phyloP scores from a whole-genome alignment of 2,329 filamentous ascomycete genomes.

The Paraconiothyrium sp. region DNA sequence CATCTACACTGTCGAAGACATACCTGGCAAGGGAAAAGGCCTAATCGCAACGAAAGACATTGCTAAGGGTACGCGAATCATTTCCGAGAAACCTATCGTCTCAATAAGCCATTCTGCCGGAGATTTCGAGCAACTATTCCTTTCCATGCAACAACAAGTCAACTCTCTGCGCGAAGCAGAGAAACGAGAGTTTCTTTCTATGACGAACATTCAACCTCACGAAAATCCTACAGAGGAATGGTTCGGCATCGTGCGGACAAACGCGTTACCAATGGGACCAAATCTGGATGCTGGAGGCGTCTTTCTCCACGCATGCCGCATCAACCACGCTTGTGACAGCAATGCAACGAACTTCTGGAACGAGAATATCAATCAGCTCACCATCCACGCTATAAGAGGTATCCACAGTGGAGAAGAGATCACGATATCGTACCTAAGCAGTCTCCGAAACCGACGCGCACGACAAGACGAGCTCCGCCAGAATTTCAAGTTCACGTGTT shows the following conservation, averaged over 20 bases:
- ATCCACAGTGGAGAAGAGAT: constrained; percentile 50
- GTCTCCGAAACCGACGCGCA: constrained; percentile 28
- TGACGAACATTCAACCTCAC: constrained; percentile 41
- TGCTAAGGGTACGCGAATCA: constrained; percentile 51
- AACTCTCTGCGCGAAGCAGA: constrained; percentile 33
- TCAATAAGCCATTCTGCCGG: constrained; percentile 33
- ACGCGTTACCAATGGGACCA: constrained; percentile 40
- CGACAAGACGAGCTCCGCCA: constrained; percentile 36
- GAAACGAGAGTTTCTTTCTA: constrained; percentile 37
- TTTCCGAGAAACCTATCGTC: constrained; percentile 53
- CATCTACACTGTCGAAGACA: constrained; percentile 25
- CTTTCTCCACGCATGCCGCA: constrained; percentile 46
- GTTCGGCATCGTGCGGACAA: constrained; percentile 45
- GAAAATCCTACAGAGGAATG: constrained; percentile 31
- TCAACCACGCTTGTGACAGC: constrained; percentile 52
- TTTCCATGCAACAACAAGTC: constrained; percentile 29
- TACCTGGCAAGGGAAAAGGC: constrained; percentile 52
- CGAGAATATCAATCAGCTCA: constrained; percentile 37
- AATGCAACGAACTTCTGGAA: constrained; percentile 52
- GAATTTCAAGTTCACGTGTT: constrained; percentile 49
- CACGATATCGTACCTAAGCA: constrained; percentile 46
- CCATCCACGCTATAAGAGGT: constrained; percentile 47
- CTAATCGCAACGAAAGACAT: constrained; percentile 52
- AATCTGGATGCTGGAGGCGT: constrained; percentile 38
- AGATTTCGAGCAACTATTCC: constrained; percentile 23